Base-by-base conservation (phyloP, 2,329 filamentous ascomycete species). In the Passalora sequoiae region DNA sequence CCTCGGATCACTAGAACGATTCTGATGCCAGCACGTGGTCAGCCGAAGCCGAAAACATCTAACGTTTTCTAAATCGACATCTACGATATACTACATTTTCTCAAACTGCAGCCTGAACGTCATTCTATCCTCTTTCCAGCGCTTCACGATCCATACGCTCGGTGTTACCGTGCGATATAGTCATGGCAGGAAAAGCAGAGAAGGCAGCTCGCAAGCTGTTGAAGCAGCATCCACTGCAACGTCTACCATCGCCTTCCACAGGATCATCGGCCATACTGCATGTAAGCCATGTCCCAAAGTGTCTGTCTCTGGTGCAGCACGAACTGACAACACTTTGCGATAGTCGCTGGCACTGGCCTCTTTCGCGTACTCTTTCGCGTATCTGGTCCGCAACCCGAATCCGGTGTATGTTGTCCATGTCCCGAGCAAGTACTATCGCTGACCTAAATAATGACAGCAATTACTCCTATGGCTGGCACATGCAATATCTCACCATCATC, bases 401-500 rank as follows among this genome's bases (percentile, higher is more conserved):
- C 61, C 57, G 15, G 59, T 66, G 60, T 64, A 58, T n/a, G 60
- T 16, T n/a, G n/a, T n/a, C n/a, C 31, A 10, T 31, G 35, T 37
- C 20, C n/a, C 22, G 42, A 22, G 9, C 29, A 28, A 16, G 17
- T 13, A 21, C n/a, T 22, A 32, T 27, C 30, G 47, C 53, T 55
- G 47, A 53, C 29, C 2, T 25, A n/a, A n/a, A n/a, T 24, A 10
- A 22, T n/a, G 8, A 7, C 70, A 73, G 81, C 32, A 74, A 75
- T 38, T 66, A 71, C 0, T 72, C 78, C 1, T 85, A 82, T 55
- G 84, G 84, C 44, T 81, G 82, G 66, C 76, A 84, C 58, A 76
- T 81, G 50, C 81, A 86, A 62, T 86, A 84, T 58, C 73, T 89
- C 22, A 89, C 84, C 52, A 87, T 87, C 59, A 75, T 88, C 45